Evolutionary conservation across 1,284 basidiomycete species (phyloP).

Genomic region (Apiotrichum domesticum): DNA sequence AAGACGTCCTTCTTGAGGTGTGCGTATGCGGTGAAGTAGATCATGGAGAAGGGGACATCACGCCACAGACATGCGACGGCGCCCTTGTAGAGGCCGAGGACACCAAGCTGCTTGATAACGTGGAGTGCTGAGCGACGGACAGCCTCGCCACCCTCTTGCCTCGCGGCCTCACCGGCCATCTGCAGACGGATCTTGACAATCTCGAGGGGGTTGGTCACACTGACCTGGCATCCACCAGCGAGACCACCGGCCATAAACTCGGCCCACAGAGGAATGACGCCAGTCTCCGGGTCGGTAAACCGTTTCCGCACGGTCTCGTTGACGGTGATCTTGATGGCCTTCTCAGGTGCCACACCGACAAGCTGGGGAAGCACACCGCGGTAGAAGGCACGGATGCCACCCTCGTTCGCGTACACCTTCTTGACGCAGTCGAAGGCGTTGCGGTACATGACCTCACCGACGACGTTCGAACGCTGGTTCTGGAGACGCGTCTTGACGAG

Average conservation of each 20-base stretch:
- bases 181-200: constrained; percentile 92
- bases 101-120: constrained; percentile 85
- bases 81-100: constrained; percentile 80
- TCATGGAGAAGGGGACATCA: constrained; percentile 60
- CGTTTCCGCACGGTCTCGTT: constrained; percentile 85
- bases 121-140: constrained; percentile 79
- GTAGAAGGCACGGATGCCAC: constrained; percentile 85
- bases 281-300: constrained; percentile 88
- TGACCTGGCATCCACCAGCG: constrained; percentile 94
- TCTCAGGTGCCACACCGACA: constrained; percentile 96
- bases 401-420: constrained; percentile 93
- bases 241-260: constrained; percentile 86
- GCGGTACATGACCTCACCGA: constrained; percentile 88
- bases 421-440: constrained; percentile 89
- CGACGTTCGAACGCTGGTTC: constrained; percentile 91
- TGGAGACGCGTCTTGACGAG: constrained; percentile 79
- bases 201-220: constrained; percentile 87
- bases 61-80: constrained; percentile 39
- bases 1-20: constrained; percentile 72
- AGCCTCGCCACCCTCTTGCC: constrained; percentile 61
- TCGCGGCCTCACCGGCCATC: constrained; percentile 81
- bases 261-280: constrained; percentile 77
- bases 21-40: constrained; percentile 51
- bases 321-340: constrained; percentile 67
- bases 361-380: constrained; percentile 92